Evolutionary conservation across 495 filamentous ascomycete genomes (phyloP), one percentile per base, ranked within the genome.

Genomic region (Hypoxylon fuscum): DNA sequence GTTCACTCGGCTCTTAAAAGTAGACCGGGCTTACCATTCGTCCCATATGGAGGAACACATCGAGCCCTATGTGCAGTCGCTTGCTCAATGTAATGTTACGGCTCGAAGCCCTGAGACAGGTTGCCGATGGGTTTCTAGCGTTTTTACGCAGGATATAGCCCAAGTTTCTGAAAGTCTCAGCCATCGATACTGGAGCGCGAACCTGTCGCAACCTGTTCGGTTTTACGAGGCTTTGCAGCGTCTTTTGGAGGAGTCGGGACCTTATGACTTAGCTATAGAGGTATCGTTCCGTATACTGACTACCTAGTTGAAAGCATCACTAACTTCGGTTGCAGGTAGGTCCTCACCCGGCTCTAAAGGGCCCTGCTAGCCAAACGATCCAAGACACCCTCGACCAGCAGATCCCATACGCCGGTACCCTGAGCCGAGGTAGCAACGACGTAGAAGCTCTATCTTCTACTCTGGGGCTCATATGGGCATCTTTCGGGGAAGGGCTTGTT

Each of bases 11-110:
- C 17, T n/a, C n/a, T n/a, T n/a, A n/a, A n/a, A n/a, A n/a, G n/a
- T n/a, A n/a, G n/a, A n/a, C n/a, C n/a, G n/a, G 5, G 83, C 84
- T 0, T 87, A 86, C 52, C 84, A 85, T 57, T 80, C 81, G 1
- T 72, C 74, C 14, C 79, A 81, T 38, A 84, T 85, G 80, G 29
- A 52, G 0, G 31, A 55, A 3, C 62, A 74, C 48, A 51, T 63
- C 1, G 54, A 62, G 2, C 22, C 66, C 5, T 82, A 81, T 66
- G 18, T 72, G n/a, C 21, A 52, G 9, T 25, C 68, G n/a, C 22
- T 74, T 22, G 1, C 31, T 45, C 21, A 27, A 1, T 59, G 54
- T 41, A 23, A 52, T 6, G 46, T 73, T 73, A 7, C 20, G 25
- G 25, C 29, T 5, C 72, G 6, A 54, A 48, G 32, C 2, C 15